Evolutionary conservation across 1,284 basidiomycete genomes (phyloP).

Genomic region (Leccinum colubrinum): DNA sequence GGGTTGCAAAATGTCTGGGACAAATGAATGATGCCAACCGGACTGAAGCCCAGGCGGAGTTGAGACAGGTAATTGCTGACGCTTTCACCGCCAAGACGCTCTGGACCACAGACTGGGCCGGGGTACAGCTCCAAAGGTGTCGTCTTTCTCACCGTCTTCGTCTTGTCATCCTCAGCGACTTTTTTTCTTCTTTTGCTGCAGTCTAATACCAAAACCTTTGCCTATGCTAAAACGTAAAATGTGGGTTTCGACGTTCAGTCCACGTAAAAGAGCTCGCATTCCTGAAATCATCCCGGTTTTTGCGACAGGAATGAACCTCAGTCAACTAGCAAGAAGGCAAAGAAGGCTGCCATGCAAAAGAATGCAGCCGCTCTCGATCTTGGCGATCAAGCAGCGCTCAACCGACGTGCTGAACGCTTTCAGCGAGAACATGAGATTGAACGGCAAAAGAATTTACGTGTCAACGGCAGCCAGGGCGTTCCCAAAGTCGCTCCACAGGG

Average conservation of each 20-base stretch:
- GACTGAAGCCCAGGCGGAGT: slow-evolving; percentile 73
- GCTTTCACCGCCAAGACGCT: slow-evolving; percentile 76
- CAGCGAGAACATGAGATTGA: slow-evolving; percentile 81
- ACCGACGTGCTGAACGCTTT: slow-evolving; percentile 73
- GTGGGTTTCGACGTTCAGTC: slow-evolving; percentile 35
- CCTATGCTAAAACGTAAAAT: slow-evolving; percentile 67
- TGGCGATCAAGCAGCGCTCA: slow-evolving; percentile 65
- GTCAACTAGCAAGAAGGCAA: slow-evolving; percentile 60
- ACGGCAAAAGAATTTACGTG: slow-evolving; percentile 51
- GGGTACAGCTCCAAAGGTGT: slow-evolving; percentile 78
- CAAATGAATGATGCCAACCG: slow-evolving; percentile 79
- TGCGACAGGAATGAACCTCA: slow-evolving; percentile 40
- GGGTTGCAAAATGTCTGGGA: slow-evolving; percentile 80
- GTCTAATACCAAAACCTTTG: slow-evolving; percentile 63
- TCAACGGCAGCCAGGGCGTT: slow-evolving; percentile 33
- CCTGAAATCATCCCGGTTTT: slow-evolving; percentile 12
- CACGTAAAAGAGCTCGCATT: not conserved
- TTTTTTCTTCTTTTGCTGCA: slow-evolving; percentile 28
- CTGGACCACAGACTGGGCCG: slow-evolving; percentile 88
- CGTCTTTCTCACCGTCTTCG: slow-evolving; percentile 6
- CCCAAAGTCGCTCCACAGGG: slow-evolving; percentile 48
- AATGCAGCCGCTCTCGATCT: slow-evolving; percentile 46
- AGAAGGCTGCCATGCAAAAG: slow-evolving; percentile 56
- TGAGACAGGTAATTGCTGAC: slow-evolving; percentile 85
- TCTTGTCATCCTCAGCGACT: not conserved